Evolutionary conservation across 306 rosid genomes (phyloP).

Genomic region (Cicer bijugum): DNA sequence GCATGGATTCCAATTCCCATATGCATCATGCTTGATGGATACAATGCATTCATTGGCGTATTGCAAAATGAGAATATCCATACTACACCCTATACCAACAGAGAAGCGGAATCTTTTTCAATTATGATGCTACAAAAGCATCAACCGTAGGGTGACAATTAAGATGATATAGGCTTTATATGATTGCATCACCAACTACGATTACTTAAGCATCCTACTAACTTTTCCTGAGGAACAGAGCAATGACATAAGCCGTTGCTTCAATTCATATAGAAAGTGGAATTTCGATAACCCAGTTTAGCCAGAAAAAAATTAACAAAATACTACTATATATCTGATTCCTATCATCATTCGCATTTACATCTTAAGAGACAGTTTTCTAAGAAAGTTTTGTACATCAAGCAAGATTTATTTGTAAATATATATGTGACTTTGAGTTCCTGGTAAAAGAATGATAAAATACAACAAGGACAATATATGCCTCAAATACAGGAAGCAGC

Average conservation of each 20-base stretch:
- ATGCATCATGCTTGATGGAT: slow-evolving; percentile 25
- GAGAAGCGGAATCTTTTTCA: slow-evolving; percentile 31
- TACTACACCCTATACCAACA: slow-evolving; percentile 21
- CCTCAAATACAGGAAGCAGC: slow-evolving; percentile 29
- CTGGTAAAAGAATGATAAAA: slow-evolving; percentile 34
- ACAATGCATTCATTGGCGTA: slow-evolving; percentile 35
- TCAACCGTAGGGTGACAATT: slow-evolving; percentile 36
- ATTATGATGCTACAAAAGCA: slow-evolving; percentile 29
- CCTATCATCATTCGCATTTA: slow-evolving; percentile 12
- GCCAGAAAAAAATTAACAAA: background rate
- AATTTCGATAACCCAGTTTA: slow-evolving; percentile 2
- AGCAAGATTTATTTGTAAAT: slow-evolving; percentile 31
- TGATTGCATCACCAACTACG: slow-evolving; percentile 44
- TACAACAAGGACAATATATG: slow-evolving; percentile 42
- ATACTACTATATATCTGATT: background rate
- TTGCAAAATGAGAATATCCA: slow-evolving; percentile 41
- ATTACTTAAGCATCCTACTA: slow-evolving; percentile 25
- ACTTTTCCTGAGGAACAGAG: slow-evolving; percentile 28
- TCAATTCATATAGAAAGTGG: background rate
- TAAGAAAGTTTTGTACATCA: slow-evolving; percentile 40
- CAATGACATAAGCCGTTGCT: slow-evolving; percentile 39
- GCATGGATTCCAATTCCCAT: slow-evolving; percentile 38
- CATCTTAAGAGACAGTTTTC: slow-evolving; percentile 8
- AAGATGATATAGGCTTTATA: slow-evolving; percentile 41
- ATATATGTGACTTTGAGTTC: background rate